Evolutionary conservation across 768 basidiomycete genomes (phyloP), one percentile per base, ranked within the genome.

Genomic region (Suillus luteus): DNA sequence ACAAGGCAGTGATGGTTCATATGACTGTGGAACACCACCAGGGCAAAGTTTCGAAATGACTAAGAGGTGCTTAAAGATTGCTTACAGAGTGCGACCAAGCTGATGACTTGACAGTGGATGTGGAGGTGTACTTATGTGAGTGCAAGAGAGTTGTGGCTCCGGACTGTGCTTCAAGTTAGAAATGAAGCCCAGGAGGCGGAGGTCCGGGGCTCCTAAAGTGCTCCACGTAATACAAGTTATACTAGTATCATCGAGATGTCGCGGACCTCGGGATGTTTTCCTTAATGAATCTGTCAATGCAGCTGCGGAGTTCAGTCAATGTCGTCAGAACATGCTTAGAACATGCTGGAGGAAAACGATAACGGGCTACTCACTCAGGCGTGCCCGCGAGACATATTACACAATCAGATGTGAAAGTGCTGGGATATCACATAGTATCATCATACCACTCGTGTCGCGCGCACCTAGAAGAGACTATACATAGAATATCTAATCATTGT

Each of bases 181-280:
- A 66, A 69, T 64, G 66, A 66, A 69, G 71, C 66, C 64, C 55
- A 66, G 61, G 65, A 71, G 35, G 14, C 27, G 15, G 49, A 27
- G 24, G 24, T 49, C 14, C 14, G 5, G 22, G 46, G 46, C 22
- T 49, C 66, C 60, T 59, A 61, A 57, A 40, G 51, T 65, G 59
- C 46, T 27, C 24, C 46, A 17, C 43, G 14, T 46, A 6, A 35
- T 37, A 35, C 17, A 52, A 8, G 37, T 14, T 4, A 8, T 9
- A 31, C n/a, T 27, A 35, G 33, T 31, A 52, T 27, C 12, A 1
- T 33, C 35, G 6, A 61, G 41, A 35, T 19, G 24, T 11, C 17
- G 51, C 7, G 6, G 22, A 24, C 48, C 14, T 4, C 10, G 22
- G n/a, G 46, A 22, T 6, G n/a, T 24, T 24, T 12, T 24, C 24